These are phyloP conservation scores for Sclerotinia spermophila DNA, from an alignment of 2,329 filamentous ascomycete species.

Conservation along the genomic window DNA sequence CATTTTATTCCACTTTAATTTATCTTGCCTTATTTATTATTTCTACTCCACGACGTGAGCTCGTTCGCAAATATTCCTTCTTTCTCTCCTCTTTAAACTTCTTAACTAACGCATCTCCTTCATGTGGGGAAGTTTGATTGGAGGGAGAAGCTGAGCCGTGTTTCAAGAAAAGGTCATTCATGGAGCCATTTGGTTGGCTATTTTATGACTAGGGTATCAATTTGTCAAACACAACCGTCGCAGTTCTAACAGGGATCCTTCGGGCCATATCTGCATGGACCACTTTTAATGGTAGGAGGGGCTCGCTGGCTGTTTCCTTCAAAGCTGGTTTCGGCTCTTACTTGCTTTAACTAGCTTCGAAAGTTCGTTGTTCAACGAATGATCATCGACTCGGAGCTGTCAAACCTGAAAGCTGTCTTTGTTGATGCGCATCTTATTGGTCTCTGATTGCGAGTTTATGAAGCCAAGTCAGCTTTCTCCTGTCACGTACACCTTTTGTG, in stretches of 20 bases:
- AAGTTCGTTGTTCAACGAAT: constrained; percentile 4
- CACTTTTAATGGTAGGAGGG: constrained; percentile 13
- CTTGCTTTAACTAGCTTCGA: neutral
- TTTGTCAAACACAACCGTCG: constrained; percentile 17
- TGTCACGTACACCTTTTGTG: constrained; percentile 5
- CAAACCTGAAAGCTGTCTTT: constrained; percentile 3
- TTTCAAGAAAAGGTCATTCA: constrained; percentile 24
- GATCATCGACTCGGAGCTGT: constrained; percentile 3
- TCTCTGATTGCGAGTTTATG: neutral
- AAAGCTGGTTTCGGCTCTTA: constrained; percentile 1
- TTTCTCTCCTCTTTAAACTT: neutral
- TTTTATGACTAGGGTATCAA: neutral
- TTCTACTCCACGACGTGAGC: neutral
- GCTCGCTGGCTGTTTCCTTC: neutral
- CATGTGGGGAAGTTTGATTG: constrained; percentile 24
- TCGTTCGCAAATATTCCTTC: neutral
- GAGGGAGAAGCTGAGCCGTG: constrained; percentile 23
- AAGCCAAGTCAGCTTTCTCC: neutral
- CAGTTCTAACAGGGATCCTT: constrained; percentile 17
- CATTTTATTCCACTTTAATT: neutral
- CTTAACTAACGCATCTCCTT: neutral
- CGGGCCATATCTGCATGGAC: constrained; percentile 1
- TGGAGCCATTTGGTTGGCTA: constrained; percentile 16
- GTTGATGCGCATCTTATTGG: neutral
- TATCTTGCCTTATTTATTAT: neutral